phyloP scores from a whole-genome alignment of 345 rosid species.

The Hibiscus trionum region DNA sequence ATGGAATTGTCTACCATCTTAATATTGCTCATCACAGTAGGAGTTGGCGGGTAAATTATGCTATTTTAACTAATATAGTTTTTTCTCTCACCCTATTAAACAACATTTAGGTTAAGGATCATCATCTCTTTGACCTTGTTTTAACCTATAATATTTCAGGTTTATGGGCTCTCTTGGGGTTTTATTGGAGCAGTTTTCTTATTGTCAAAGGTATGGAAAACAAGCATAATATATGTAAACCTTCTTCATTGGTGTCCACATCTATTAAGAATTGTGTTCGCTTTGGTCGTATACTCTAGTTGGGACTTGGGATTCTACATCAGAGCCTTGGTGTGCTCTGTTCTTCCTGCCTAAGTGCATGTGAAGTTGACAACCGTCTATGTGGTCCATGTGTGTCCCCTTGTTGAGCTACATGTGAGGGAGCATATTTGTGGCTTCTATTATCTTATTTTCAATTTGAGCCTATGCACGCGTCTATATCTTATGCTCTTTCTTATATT shows the following conservation, averaged over 20 bases:
- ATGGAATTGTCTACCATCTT: conserved; percentile 18
- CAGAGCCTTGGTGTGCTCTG: background rate
- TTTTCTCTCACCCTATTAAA: background rate
- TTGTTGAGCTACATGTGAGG: background rate
- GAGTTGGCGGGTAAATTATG: conserved; percentile 17
- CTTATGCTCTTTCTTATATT: background rate
- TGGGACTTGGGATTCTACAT: background rate
- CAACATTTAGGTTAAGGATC: background rate
- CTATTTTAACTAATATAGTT: background rate
- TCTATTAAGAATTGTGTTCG: background rate
- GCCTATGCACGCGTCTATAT: background rate
- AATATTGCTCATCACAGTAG: background rate
- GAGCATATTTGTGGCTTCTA: background rate
- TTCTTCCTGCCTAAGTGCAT: background rate
- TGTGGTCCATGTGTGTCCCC: background rate
- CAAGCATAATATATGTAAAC: background rate
- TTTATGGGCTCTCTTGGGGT: conserved; percentile 86
- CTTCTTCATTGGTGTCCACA: background rate
- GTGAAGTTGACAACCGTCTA: background rate
- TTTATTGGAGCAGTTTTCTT: conserved; percentile 56
- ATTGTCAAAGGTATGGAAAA: conserved; percentile 60
- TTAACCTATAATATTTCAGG: conserved; percentile 33
- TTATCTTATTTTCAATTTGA: background rate
- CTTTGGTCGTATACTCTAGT: background rate
- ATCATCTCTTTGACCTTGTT: background rate